Percentiles rank a stretch among this genome's conserved stretches.
Evolutionary conservation across 345 rosid genomes (phyloP).

Genomic region (Crucihimalaya himalaica): DNA sequence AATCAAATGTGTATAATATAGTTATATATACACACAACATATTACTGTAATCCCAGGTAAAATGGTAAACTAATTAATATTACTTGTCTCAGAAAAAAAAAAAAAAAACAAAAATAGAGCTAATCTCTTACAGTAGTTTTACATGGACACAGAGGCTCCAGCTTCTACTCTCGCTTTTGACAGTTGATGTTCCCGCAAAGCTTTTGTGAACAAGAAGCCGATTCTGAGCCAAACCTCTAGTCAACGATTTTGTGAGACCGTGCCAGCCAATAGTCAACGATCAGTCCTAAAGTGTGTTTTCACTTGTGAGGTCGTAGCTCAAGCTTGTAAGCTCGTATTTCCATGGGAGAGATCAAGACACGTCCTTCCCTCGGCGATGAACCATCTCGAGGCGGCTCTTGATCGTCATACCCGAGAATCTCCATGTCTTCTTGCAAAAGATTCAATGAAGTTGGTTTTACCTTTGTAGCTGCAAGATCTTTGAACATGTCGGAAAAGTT

Average conservation of each 20-base stretch:
- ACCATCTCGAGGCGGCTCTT: conserved; percentile 46
- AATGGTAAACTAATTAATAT: conserved; percentile 24
- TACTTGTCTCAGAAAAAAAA: not conserved
- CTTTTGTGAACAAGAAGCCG: conserved; percentile 18
- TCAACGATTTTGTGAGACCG: conserved; percentile 22
- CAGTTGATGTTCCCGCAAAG: conserved; percentile 15
- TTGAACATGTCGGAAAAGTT: conserved; percentile 72
- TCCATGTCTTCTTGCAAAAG: conserved; percentile 82
- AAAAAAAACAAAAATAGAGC: not conserved
- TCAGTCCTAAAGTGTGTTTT: conserved; percentile 3
- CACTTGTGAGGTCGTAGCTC: conserved; percentile 59
- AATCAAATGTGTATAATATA: not conserved
- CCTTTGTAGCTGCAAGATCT: conserved; percentile 62
- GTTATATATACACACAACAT: not conserved
- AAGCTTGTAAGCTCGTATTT: conserved; percentile 91
- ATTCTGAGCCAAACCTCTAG: conserved; percentile 17
- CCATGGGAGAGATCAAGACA: conserved; percentile 80
- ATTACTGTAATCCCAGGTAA: not conserved
- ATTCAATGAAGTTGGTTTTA: conserved; percentile 79
- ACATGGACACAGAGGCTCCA: conserved; percentile 23
- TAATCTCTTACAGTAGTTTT: conserved; percentile 28
- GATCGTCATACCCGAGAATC: conserved; percentile 72
- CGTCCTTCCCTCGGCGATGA: conserved; percentile 55
- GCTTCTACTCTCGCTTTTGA: conserved; percentile 21
- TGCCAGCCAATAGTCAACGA: conserved; percentile 27